Base-by-base conservation (phyloP, 2,329 filamentous ascomycete species). In the Phaeoacremonium minimum region DNA sequence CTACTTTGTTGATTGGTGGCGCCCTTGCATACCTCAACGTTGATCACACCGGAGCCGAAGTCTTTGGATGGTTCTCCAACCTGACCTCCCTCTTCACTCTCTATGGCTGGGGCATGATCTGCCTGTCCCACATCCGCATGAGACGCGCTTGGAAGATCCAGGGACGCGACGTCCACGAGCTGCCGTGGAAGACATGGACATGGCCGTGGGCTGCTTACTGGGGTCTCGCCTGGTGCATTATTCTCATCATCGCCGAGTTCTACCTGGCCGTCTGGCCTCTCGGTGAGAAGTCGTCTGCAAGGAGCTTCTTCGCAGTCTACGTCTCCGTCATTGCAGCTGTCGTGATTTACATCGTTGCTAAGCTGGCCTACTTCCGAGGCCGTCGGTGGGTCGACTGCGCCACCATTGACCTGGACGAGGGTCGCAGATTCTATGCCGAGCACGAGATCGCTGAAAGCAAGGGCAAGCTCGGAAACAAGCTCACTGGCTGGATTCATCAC, bases 1-100 rank as follows among this genome's bases (percentile, higher is more conserved):
- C 74, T 33, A 73, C 75, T 1, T 73, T 76, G 32, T 43, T 71
- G 7, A 66, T 76, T 28, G 73, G 62, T 6, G 57, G 61, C 15
- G 65, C 57, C 0, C 57, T 68, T 5, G 50, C 54, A 20, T 67
- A 66, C 41, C 58, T 70, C 15, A 69, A 70, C 42, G 61, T 66
- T 17, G 56, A 38, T 46, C 51, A 66, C 41, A 60, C 52, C 17
- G 62, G 65, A 3, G 48, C 58, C 1, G 52, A 59, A 4, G 67
- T 70, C 26, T 72, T 71, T 46, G 55, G 50, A 7, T 72, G 68
- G 69, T 60, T 72, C 35, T 67, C 65, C 3, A 68, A 61, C 37
- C 50, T 72, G 13, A 66, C 61, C 1, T 66, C 65, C 0, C 60
- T 71, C 7, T 64, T 63, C 39, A 66, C 65, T 0, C 52, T 68